Conservation (phyloP, 177 flowering plant genomes). For the Vitis hybrid region DNA sequence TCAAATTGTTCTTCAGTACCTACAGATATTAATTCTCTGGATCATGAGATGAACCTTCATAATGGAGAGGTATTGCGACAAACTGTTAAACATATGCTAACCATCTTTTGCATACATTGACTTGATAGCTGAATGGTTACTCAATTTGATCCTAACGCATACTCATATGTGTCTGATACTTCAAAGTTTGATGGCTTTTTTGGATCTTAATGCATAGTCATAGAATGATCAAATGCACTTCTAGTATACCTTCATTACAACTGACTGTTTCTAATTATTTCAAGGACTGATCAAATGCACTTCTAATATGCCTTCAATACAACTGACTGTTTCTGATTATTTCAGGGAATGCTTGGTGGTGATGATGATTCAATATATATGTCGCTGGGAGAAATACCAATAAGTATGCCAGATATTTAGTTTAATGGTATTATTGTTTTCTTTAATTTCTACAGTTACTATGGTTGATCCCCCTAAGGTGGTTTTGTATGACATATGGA, state of each 20-base stretch:
- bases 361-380: constrained; percentile 88
- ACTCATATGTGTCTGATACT: not conserved
- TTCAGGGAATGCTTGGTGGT: constrained; percentile 72
- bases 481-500: not conserved
- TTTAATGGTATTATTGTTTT: constrained; percentile 33
- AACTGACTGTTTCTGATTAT: constrained; percentile 19
- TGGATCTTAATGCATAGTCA: not conserved
- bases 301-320: not conserved
- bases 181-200: not conserved
- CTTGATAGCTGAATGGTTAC: not conserved
- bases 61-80: constrained; percentile 59
- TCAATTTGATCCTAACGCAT: not conserved
- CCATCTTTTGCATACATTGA: not conserved
- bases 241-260: too few relatives aligned
- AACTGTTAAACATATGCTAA: not conserved
- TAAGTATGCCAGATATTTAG: constrained; percentile 62
- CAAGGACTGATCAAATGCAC: not conserved
- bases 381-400: constrained; percentile 92
- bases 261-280: too few relatives aligned
- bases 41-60: constrained; percentile 64
- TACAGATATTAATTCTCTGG: constrained; percentile 51
- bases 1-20: constrained; percentile 62
- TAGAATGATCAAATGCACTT: not conserved
- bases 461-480: constrained; percentile 14
- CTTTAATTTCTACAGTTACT: constrained; percentile 13